Base-by-base conservation (phyloP, 495 filamentous ascomycete species). In the Penicillium angulare region DNA sequence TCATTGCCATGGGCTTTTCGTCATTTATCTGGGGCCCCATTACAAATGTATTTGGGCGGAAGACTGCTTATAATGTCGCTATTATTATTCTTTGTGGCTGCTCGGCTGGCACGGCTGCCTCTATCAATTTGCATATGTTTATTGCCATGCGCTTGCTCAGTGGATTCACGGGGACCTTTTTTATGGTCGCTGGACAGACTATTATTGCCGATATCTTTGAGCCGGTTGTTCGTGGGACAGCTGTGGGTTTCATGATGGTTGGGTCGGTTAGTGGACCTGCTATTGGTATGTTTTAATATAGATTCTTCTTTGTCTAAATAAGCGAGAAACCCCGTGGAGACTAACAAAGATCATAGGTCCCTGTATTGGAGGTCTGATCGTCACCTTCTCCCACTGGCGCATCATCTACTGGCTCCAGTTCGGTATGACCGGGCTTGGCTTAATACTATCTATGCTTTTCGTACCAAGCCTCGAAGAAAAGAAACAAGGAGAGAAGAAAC, bases 401-500 rank as follows among this genome's bases (percentile, higher is more conserved):
- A 72, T 72, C 49, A 81, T 82, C 52, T 82, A 79, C 68, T 82
- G 81, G 80, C 65, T 81, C 21, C 81, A 83, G 55, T 72, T 75
- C 20, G 79, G 63, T 16, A 72, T 84, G 53, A 67, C 72, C 3
- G 71, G 64, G 29, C 56, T 77, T 26, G 72, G 74, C 1, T 58
- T 76, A 2, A 29, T 59, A 7, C 48, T 74, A 0, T 69, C 73
- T 2, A 15, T 72, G 10, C 43, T 75, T n/a, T 72, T 76, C 32
- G 60, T 77, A 0, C 73, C 74, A 8, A 60, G 55, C 26, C 58
- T 74, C 15, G 50, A 64, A 35, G 29, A 52, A 40, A 53, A 64
- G 20, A 45, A 22, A n/a, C n/a, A n/a, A n/a, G n/a, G n/a, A 8
- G 47, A 42, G 10, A 17, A 20, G 9, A 39, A 33, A n/a, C 7